These are phyloP conservation scores for Paramyrothecium sp. DNA, from an alignment of 2,329 filamentous ascomycete genomes.

Conservation along the genomic window DNA sequence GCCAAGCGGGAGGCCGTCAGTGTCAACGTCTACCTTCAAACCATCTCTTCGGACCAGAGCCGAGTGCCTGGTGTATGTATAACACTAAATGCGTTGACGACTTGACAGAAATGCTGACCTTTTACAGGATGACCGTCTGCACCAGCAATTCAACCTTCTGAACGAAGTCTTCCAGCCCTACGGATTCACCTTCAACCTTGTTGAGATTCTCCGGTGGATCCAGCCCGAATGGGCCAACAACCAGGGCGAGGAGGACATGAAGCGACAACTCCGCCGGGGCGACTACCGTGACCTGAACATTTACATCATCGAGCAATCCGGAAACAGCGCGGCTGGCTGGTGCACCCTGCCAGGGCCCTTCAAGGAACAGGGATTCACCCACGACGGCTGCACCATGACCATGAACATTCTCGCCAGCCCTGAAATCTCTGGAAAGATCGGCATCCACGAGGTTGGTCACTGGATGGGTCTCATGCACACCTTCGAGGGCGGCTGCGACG, in stretches of 20 bases:
- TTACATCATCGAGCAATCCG: not conserved
- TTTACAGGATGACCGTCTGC: not conserved
- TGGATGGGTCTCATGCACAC: conserved; percentile 42
- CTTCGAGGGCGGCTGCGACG: conserved; percentile 32
- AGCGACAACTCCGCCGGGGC: not conserved
- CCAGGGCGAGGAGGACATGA: not conserved
- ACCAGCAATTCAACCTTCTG: not conserved
- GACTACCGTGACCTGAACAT: not conserved
- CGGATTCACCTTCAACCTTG: not conserved
- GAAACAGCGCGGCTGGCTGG: conserved; percentile 31
- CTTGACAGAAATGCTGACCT: not conserved
- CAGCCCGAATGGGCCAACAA: not conserved
- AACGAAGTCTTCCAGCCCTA: not conserved
- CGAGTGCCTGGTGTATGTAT: not conserved
- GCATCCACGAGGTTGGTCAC: conserved; percentile 36
- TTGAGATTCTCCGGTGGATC: not conserved
- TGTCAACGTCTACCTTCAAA: not conserved
- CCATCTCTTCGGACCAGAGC: not conserved
- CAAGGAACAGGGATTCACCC: conserved; percentile 22
- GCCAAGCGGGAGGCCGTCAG: not conserved
- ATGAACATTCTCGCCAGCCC: conserved; percentile 36
- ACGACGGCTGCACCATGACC: conserved; percentile 38
- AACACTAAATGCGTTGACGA: not conserved
- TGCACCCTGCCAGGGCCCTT: conserved; percentile 40
- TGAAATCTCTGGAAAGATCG: conserved; percentile 25